A percentile compares a stretch with the other conserved stretches of the same genome.
Conservation (phyloP, 495 filamentous ascomycete species). For the Neurospora sp. region DNA sequence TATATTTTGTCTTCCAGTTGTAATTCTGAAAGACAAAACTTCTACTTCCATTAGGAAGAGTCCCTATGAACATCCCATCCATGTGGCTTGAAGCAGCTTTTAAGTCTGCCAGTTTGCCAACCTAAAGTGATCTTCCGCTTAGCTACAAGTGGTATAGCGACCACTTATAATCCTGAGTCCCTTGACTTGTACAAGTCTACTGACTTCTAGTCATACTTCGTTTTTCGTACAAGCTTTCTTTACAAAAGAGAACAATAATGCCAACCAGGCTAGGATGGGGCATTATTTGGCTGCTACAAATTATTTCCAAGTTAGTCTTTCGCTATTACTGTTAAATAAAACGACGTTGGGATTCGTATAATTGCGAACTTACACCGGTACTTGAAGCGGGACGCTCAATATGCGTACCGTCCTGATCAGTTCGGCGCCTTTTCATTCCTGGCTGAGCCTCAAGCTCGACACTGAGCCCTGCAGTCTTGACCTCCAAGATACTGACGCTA, state of each 20-base stretch:
- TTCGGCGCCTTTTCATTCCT: background rate
- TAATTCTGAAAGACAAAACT: background rate
- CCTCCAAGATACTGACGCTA: background rate
- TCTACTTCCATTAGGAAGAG: background rate
- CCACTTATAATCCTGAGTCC: background rate
- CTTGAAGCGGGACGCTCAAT: background rate
- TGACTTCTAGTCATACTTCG: background rate
- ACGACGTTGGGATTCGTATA: background rate
- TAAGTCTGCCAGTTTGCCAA: background rate
- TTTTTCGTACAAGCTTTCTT: background rate
- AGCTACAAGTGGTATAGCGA: background rate
- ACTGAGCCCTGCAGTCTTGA: background rate
- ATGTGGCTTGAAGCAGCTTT: background rate
- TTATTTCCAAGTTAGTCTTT: background rate
- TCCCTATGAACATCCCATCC: too few species aligned
- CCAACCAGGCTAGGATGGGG: background rate
- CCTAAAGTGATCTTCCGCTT: background rate
- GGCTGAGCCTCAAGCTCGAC: background rate
- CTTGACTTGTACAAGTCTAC: background rate
- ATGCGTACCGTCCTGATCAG: background rate
- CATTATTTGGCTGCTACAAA: background rate
- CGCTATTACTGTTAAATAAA: background rate
- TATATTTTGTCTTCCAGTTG: background rate
- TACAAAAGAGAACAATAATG: background rate
- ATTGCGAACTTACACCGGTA: background rate